Evolutionary conservation across 164 flowering plant genomes (phyloP), one percentile per base, ranked within the genome.

Genomic region (Vitis riparia): DNA sequence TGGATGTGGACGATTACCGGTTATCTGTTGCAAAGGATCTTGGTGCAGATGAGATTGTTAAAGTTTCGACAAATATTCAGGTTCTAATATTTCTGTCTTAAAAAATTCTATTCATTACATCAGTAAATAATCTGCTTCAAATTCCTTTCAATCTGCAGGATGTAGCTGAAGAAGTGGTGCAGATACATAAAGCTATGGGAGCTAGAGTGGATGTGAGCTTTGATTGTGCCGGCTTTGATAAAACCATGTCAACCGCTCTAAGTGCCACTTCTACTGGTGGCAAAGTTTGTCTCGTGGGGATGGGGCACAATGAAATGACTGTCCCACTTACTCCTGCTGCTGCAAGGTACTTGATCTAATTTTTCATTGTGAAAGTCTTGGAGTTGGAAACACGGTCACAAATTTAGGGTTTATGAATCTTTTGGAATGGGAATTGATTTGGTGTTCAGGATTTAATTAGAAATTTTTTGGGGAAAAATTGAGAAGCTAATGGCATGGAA

Each of bases 261-360:
- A 73, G 65, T 56, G 97, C 97, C 51, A 94, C 99, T 19, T 66
- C 82, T 66, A 8, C 90, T 1, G 97, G 99, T 30, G 99, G 99
- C 59, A 94, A 87, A 72, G 97, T 94, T 58, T 92, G 97, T 80
- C 91, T 94, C 59, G 94, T 94, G 19, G 98, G 97, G 1, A 85
- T 89, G 97, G 97, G 97, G 8, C 97, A 91, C 62, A 32, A 51
- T 13, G 89, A 80, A 74, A 87, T 92, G 91, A 89, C 89, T 13
- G 84, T 90, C 44, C 94, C 97, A 11, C 93, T 92, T 56, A 87
- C 97, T 53, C 83, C 91, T 9, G 94, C 97, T 71, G 91, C 93
- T 64, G 90, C 89, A 68, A 94, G 94, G 97, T 94, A 78, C 19
- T 11, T n/a, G 17, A 13, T 32, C 47, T 16, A 8, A 3, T 7